Evolutionary conservation across 2,329 filamentous ascomycete genomes (phyloP).

Genomic region (Claviceps sp.): DNA sequence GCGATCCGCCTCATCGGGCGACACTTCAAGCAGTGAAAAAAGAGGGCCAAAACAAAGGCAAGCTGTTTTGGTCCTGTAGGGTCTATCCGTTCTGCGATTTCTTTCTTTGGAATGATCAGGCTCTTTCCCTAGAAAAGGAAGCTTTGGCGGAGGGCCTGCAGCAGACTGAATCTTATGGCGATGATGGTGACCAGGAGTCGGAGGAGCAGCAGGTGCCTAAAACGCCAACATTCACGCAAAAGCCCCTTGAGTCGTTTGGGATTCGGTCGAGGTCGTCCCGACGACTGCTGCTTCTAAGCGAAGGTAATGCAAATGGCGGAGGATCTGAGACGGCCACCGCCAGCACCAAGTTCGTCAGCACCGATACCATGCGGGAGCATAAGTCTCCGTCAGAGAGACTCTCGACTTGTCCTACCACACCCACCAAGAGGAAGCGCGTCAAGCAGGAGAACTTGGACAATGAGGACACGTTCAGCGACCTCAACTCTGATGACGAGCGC

Average conservation of each 20-base stretch:
- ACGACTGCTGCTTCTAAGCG: not conserved
- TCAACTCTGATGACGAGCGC: conserved; percentile 26
- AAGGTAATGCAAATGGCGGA: not conserved
- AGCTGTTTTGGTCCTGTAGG: conserved; percentile 29
- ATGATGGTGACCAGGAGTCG: not conserved
- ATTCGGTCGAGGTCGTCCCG: conserved; percentile 14
- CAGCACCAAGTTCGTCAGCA: not conserved
- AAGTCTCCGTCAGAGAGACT: not conserved
- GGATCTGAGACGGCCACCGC: not conserved
- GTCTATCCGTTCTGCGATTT: conserved; percentile 26
- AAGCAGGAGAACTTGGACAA: conserved; percentile 12
- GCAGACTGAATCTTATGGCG: not conserved
- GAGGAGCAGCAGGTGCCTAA: conserved; percentile 9
- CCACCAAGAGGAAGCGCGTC: conserved; percentile 18
- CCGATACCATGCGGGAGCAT: not conserved
- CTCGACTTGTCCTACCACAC: conserved; percentile 2
- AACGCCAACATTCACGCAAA: conserved; percentile 17
- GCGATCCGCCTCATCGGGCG: conserved; percentile 25
- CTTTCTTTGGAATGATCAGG: conserved; percentile 31
- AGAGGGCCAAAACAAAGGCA: conserved; percentile 25
- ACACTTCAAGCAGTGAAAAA: conserved; percentile 24
- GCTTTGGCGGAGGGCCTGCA: conserved; percentile 4
- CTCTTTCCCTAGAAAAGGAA: conserved; percentile 17
- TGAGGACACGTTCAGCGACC: conserved; percentile 19
- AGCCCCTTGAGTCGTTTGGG: conserved; percentile 16